Conservation (phyloP, 148 eudicot genomes). For the Vaccinium macrocarpon region DNA sequence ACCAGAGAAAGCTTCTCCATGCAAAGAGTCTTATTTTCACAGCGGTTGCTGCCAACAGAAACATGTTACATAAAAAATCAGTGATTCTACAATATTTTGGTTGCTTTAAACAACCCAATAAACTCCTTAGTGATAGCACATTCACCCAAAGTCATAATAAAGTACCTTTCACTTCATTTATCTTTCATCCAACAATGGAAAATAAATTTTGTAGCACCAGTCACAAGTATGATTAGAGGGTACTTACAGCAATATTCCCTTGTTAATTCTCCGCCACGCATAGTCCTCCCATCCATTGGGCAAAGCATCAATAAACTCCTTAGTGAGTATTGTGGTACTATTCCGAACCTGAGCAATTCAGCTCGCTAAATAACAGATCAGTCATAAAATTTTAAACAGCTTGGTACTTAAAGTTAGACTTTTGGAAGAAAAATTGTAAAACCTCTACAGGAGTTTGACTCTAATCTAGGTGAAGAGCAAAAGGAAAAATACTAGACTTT, state of each 20-base stretch:
- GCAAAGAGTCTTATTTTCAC: constrained; percentile 82
- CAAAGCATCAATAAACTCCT: constrained; percentile 85
- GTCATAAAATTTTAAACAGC: constrained; percentile 7
- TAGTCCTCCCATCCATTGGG: constrained; percentile 96
- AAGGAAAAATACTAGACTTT: neutral
- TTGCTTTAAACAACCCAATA: neutral
- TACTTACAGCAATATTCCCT: constrained; percentile 89
- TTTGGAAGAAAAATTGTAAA: constrained; percentile 16
- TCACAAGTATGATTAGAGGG: neutral
- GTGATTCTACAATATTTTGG: neutral
- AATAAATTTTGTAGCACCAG: constrained; percentile 13
- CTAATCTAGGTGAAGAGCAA: neutral
- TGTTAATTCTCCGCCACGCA: constrained; percentile 95
- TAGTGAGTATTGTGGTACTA: constrained; percentile 86
- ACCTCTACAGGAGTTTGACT: neutral
- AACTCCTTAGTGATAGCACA: neutral
- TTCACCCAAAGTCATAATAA: neutral
- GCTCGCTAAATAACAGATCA: constrained; percentile 69
- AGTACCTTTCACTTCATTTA: neutral
- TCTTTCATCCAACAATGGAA: neutral
- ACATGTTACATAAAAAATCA: constrained; percentile 4
- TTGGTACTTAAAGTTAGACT: constrained; percentile 6
- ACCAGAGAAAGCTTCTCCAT: constrained; percentile 91
- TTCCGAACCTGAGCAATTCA: constrained; percentile 84
- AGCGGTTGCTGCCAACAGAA: constrained; percentile 58